phyloP scores from a whole-genome alignment of 176 grass and related monocot species.

The Thalia dealbata region DNA sequence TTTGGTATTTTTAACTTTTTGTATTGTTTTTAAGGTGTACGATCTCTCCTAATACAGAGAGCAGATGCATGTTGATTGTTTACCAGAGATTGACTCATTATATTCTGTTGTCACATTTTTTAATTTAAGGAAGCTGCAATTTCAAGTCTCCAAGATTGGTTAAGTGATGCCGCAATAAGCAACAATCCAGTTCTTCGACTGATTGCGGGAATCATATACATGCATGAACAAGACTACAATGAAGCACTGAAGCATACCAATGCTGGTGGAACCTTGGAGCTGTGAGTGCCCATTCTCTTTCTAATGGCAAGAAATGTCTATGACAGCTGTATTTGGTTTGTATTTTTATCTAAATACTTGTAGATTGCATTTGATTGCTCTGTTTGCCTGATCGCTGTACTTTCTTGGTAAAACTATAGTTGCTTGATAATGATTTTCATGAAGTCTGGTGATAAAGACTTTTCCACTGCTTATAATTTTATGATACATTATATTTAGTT shows the following conservation, averaged over 20 bases:
- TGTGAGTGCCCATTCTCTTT: constrained; percentile 28
- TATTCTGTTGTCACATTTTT: neutral
- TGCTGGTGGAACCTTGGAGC: constrained; percentile 57
- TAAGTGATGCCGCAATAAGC: constrained; percentile 58
- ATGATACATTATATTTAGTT: no score
- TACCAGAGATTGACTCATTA: neutral
- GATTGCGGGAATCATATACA: constrained; percentile 73
- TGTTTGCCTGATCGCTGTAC: neutral
- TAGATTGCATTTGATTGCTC: neutral
- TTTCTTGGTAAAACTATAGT: neutral
- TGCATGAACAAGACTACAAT: constrained; percentile 64
- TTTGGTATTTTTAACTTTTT: neutral
- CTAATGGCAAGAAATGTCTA: neutral
- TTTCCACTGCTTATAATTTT: no score
- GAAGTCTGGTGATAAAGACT: no score
- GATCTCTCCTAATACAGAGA: neutral
- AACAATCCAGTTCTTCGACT: constrained; percentile 66
- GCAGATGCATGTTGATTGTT: neutral
- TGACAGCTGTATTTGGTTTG: neutral
- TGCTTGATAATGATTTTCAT: neutral
- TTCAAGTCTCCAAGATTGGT: constrained; percentile 50
- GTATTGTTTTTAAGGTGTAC: neutral
- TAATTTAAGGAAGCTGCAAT: constrained; percentile 55
- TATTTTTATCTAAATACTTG: no score
- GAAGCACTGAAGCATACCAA: constrained; percentile 73